Evolutionary conservation across 1,284 basidiomycete species (phyloP), one percentile per base, ranked within the genome.

Genomic region (Caloboletus inedulis): DNA sequence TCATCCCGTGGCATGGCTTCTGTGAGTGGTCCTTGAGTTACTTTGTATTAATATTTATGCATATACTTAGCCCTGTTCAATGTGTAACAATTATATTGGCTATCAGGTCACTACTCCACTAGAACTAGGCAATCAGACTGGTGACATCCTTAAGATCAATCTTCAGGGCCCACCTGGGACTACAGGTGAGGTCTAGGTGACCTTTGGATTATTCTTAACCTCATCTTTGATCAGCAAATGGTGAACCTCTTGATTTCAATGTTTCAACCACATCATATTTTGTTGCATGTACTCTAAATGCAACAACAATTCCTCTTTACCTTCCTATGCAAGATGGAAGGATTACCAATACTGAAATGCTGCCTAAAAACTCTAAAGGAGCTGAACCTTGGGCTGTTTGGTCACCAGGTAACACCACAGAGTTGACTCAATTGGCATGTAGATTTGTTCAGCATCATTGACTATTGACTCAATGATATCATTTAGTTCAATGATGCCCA

Each of bases 221-320:
- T 42, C n/a, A 27, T 7, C 0, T 27, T 12, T 42, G 4, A 18
- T 42, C 4, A 42, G 40, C 1, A 21, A 14, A 2, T 21, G 19
- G 36, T 37, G 21, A 3, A 23, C 5, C 3, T 23, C 23, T 5
- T 5, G 5, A 23, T 23, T 23, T 27, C 9, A 52, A 34, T 7
- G 5, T 45, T 27, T 36, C 46, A 13, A 35, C 9, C 12, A 52
- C 37, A 21, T 18, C 42, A 12, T 59, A 56, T 33, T 49, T 48
- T 44, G 34, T 49, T 13, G 46, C 43, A 36, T 59, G 58, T 21
- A 48, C 44, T 9, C n/a, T 59, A 2, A 40, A 43, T 34, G 19
- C 47, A 23, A 40, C 18, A 31, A 18, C 25, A 27, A 27, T 2
- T 7, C 1, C 25, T 27, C 25, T 27, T 27, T 27, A 27, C 25